Conservation (phyloP, 1,284 basidiomycete species). For the Sporisorium reilianum region DNA sequence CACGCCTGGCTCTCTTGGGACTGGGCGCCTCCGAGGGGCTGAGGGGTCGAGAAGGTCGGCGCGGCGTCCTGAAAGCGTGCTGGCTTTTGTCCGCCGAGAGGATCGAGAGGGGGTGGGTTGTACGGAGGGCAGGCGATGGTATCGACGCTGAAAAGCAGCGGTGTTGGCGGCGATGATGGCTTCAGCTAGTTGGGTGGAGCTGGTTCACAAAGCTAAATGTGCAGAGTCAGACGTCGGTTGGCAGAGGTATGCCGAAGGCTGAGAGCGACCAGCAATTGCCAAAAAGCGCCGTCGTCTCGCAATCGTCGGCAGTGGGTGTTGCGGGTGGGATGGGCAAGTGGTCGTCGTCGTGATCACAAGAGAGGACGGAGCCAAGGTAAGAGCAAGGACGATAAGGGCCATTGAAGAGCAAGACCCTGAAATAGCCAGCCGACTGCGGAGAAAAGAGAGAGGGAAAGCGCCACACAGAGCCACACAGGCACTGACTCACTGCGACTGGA, state of each 20-base stretch:
- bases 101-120: not conserved
- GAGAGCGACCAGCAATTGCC: not conserved
- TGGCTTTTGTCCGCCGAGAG: conserved; percentile 37
- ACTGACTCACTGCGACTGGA: not conserved
- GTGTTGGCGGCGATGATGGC: not conserved
- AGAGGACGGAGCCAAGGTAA: not conserved
- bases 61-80: conserved; percentile 38
- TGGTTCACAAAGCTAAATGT: too few species aligned
- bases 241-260: not conserved
- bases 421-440: not conserved
- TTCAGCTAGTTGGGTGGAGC: too few species aligned
- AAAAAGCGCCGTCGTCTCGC: too few species aligned
- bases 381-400: not conserved
- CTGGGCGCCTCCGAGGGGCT: conserved; percentile 36
- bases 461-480: not conserved
- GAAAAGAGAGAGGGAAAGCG: not conserved
- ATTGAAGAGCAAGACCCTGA: not conserved
- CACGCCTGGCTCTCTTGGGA: conserved; percentile 39
- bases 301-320: too few species aligned
- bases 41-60: conserved; percentile 18
- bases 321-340: too few species aligned
- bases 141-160: too few species aligned
- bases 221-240: not conserved
- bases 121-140: too few species aligned
- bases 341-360: not conserved